A percentile compares a stretch with the other conserved stretches of the same genome.
These are phyloP conservation scores for Madurella mycetomatis DNA, from an alignment of 2,329 filamentous ascomycete species.

Conservation along the genomic window DNA sequence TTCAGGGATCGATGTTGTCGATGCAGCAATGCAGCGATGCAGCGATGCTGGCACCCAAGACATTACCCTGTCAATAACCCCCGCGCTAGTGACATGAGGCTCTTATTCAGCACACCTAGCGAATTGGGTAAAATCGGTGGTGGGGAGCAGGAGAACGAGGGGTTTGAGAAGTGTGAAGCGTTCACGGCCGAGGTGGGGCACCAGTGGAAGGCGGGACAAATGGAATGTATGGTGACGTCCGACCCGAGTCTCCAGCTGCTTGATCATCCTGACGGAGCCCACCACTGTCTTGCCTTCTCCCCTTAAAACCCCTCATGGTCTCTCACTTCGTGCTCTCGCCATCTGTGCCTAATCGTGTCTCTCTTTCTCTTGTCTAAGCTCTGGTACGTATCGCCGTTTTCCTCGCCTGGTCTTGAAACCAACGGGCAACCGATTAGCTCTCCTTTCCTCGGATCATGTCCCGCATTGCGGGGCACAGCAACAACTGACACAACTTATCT, in stretches of 20 bases:
- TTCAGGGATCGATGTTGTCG: too few species aligned
- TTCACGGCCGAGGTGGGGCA: conserved; percentile 7
- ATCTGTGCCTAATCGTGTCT: neutral
- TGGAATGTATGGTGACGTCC: conserved; percentile 3
- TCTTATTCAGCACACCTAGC: conserved; percentile 13
- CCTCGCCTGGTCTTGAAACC: conserved; percentile 6
- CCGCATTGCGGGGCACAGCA: conserved; percentile 14
- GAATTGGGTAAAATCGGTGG: conserved; percentile 18
- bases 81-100: conserved; percentile 14
- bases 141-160: conserved; percentile 9
- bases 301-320: neutral
- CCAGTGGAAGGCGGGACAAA: too few species aligned
- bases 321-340: neutral
- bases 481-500: conserved; percentile 8
- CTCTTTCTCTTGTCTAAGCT: neutral
- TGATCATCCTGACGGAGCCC: neutral
- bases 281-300: neutral
- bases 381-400: conserved; percentile 1
- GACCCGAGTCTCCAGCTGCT: neutral
- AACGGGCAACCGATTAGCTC: conserved; percentile 3
- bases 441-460: conserved; percentile 1
- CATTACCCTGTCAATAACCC: conserved; percentile 6
- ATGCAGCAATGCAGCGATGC: too few species aligned
- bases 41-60: too few species aligned
- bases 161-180: neutral